A percentile compares a stretch with the other conserved stretches of the same genome.
phyloP scores from a whole-genome alignment of 306 rosid genomes.

The Ziziphus jujuba region DNA sequence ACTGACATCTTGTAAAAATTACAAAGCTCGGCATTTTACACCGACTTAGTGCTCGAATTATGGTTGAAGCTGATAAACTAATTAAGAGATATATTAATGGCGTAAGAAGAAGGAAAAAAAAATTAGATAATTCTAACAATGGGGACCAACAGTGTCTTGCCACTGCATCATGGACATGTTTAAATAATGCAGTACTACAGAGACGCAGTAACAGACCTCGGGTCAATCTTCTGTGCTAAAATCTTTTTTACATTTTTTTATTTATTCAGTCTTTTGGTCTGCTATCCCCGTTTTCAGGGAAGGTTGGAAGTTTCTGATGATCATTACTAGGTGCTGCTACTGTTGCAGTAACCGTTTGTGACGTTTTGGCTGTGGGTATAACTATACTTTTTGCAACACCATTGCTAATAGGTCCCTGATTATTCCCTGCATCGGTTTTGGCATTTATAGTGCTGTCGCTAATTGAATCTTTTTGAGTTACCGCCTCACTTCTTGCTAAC shows the following conservation, averaged over 20 bases:
- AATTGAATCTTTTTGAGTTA: conserved; percentile 44
- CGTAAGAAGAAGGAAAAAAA: conserved; percentile 34
- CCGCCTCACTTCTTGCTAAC: conserved; percentile 63
- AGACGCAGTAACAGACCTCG: conserved; percentile 36
- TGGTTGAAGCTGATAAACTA: conserved; percentile 48
- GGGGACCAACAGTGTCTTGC: conserved; percentile 36
- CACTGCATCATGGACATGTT: conserved; percentile 28
- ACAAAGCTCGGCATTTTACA: conserved; percentile 70
- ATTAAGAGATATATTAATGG: conserved; percentile 47
- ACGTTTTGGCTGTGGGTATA: conserved; percentile 38
- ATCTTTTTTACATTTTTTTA: conserved; percentile 38
- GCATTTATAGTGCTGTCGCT: conserved; percentile 47
- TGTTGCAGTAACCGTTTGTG: conserved; percentile 38
- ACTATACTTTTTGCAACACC: conserved; percentile 48
- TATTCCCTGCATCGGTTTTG: conserved; percentile 41
- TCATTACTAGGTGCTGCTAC: conserved; percentile 30
- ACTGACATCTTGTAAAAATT: conserved; percentile 37
- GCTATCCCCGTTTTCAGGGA: conserved; percentile 54
- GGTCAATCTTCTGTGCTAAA: conserved; percentile 44
- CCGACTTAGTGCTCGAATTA: conserved; percentile 42
- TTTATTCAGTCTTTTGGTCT: conserved; percentile 43
- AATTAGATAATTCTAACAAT: conserved; percentile 39
- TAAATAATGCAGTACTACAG: not conserved
- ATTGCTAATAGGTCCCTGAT: conserved; percentile 40
- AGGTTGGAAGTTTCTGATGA: conserved; percentile 33